Evolutionary conservation across 148 eudicot genomes (phyloP).

Genomic region (Vaccinium myrtillus): DNA sequence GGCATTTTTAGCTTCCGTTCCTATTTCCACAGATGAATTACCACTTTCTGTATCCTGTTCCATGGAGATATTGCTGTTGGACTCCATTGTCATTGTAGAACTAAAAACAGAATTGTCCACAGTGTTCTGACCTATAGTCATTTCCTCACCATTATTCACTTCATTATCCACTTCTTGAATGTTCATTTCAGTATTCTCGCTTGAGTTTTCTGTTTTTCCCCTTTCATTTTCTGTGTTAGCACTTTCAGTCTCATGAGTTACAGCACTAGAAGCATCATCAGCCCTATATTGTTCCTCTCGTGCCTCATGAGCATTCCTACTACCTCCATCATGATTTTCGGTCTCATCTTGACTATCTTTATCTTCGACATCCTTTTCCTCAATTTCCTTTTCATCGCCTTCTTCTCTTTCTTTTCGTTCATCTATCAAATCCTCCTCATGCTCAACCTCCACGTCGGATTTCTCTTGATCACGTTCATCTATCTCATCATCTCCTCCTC

Average conservation of each 20-base stretch:
- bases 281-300: constrained; percentile 85
- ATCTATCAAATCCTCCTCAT: constrained; percentile 44
- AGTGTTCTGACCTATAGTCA: too few species aligned
- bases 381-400: constrained; percentile 36
- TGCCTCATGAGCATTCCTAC: constrained; percentile 55
- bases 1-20: constrained; percentile 32
- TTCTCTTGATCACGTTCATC: constrained; percentile 41
- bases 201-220: constrained; percentile 31
- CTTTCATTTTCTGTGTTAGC: constrained; percentile 35
- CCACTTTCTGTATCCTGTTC: constrained; percentile 20
- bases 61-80: constrained; percentile 27
- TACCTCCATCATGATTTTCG: constrained; percentile 41
- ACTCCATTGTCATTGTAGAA: constrained; percentile 26
- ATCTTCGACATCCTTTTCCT: constrained; percentile 33
- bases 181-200: constrained; percentile 32
- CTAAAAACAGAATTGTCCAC: constrained; percentile 19
- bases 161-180: constrained; percentile 35
- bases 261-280: constrained; percentile 99
- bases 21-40: constrained; percentile 22
- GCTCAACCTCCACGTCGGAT: constrained; percentile 34
- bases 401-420: constrained; percentile 51
- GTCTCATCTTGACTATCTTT: constrained; percentile 33
- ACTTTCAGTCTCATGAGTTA: constrained; percentile 54
- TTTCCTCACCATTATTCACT: too few species aligned
- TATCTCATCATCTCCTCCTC: constrained; percentile 38